Evolutionary conservation across 73 alveolate genomes (phyloP), one percentile per base, ranked within the genome.

Genomic region (Paramecium sonneborni): DNA sequence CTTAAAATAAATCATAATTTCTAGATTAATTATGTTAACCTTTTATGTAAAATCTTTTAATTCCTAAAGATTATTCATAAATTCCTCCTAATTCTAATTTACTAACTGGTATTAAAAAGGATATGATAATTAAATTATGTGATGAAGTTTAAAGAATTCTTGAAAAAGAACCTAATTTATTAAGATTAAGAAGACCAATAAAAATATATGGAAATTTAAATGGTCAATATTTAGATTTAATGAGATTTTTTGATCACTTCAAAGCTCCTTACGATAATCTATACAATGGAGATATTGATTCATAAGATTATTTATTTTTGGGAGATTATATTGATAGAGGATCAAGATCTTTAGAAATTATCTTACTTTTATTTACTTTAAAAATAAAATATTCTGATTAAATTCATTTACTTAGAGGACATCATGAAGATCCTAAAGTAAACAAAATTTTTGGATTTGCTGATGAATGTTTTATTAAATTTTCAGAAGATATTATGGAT

Each of bases 141-240:
- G 95, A 90, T 52, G 95, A 90, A 44, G 92, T 76, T 26, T 55
- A 90, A 39, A 90, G 70, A 35, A 44, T 90, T 43, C 18, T 90
- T 6, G 92, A 90, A 57, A 48, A 74, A 30, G 92, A 87, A 68
- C 48, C 37, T 4, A 84, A 52, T 12, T 74, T 44, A 6, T 58
- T 85, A 37, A 55, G 76, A 12, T 23, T 48, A 5, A 38, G 93
- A 32, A 41, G 56, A 28, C 93, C 92, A 41, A 90, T 62, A 1
- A 94, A 97, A 95, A 99, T 98, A 32, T 98, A 96, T 85, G 99
- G 99, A 21, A 99, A 98, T 95, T 96, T 98, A 56, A 99, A 98
- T 86, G 99, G 99, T n/a, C 98, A 98, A 93, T 98, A 95, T 92
- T 94, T 94, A 55, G 99, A 98, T 95, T 91, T 98, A 52, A 98